phyloP scores from a whole-genome alignment of 805 yeast species.

The Yamadazyma kitorensis region DNA sequence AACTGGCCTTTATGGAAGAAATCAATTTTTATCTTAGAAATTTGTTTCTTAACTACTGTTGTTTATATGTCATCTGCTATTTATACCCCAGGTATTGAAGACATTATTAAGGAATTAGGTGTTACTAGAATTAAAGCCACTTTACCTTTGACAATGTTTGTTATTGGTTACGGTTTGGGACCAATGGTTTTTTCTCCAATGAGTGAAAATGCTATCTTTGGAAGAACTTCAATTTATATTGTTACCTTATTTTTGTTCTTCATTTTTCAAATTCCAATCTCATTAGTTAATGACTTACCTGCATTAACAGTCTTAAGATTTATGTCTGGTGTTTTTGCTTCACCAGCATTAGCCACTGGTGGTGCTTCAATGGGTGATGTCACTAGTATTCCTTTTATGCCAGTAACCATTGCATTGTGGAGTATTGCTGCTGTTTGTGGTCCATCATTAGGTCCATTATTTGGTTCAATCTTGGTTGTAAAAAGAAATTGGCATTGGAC shows the following conservation, averaged over 20 bases:
- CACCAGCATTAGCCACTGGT: constrained; percentile 57
- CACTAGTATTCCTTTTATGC: constrained; percentile 37
- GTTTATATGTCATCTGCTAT: constrained; percentile 59
- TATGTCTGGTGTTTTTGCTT: constrained; percentile 52
- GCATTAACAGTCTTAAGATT: constrained; percentile 52
- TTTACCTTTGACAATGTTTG: constrained; percentile 53
- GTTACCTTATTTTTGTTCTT: constrained; percentile 47
- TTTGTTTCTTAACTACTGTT: constrained; percentile 7
- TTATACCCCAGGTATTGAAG: constrained; percentile 50
- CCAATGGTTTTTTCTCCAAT: constrained; percentile 61
- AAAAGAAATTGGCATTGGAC: constrained; percentile 50
- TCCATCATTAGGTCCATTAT: constrained; percentile 54
- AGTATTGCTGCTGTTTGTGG: constrained; percentile 53
- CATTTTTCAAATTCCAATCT: constrained; percentile 56
- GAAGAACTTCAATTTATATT: constrained; percentile 52
- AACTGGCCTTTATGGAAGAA: constrained; percentile 52
- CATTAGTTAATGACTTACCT: constrained; percentile 49
- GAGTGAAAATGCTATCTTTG: constrained; percentile 53
- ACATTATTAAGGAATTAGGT: constrained; percentile 44
- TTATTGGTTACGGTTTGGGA: constrained; percentile 62
- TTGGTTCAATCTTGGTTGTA: constrained; percentile 56
- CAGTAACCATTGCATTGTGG: constrained; percentile 51
- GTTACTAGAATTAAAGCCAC: constrained; percentile 45
- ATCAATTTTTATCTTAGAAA: constrained; percentile 30
- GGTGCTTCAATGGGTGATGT: constrained; percentile 58